Conservation (phyloP, 768 basidiomycete genomes). For the Xerocomellus intermedius region DNA sequence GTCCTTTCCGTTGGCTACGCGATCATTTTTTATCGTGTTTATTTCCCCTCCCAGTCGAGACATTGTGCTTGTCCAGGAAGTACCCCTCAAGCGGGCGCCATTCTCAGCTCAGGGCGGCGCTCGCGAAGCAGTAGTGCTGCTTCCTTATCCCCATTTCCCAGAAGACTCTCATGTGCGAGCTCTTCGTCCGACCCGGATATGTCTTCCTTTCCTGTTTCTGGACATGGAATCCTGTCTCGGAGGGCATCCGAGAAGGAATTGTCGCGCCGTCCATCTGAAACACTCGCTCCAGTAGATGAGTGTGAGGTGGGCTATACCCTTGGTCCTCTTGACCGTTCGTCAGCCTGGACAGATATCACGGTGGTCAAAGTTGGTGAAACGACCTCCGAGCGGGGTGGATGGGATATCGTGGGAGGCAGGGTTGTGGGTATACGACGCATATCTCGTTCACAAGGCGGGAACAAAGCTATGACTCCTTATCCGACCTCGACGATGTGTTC, state of each 20-base stretch:
- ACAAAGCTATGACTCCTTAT: conserved; percentile 21
- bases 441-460: conserved; percentile 42
- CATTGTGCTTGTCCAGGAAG: conserved; percentile 66
- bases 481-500: conserved; percentile 13
- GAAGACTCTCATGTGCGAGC: conserved; percentile 45
- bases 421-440: conserved; percentile 72
- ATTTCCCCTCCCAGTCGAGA: conserved; percentile 53
- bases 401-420: conserved; percentile 60
- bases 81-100: conserved; percentile 43
- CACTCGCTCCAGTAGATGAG: conserved; percentile 38
- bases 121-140: conserved; percentile 64
- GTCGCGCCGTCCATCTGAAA: conserved; percentile 49
- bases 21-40: conserved; percentile 65
- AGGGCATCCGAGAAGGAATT: conserved; percentile 69
- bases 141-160: conserved; percentile 45
- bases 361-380: conserved; percentile 54
- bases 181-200: conserved; percentile 40
- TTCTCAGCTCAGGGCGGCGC: conserved; percentile 48
- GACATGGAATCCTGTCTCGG: conserved; percentile 74
- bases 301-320: conserved; percentile 26
- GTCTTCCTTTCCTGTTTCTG: conserved; percentile 73
- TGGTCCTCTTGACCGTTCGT: conserved; percentile 38
- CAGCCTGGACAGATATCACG: conserved; percentile 47
- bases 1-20: conserved; percentile 64
- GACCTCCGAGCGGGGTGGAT: conserved; percentile 72